Evolutionary conservation across 108 stramenopile genomes (phyloP), one percentile per base, ranked within the genome.

Genomic region (Cyclotella atomus): DNA sequence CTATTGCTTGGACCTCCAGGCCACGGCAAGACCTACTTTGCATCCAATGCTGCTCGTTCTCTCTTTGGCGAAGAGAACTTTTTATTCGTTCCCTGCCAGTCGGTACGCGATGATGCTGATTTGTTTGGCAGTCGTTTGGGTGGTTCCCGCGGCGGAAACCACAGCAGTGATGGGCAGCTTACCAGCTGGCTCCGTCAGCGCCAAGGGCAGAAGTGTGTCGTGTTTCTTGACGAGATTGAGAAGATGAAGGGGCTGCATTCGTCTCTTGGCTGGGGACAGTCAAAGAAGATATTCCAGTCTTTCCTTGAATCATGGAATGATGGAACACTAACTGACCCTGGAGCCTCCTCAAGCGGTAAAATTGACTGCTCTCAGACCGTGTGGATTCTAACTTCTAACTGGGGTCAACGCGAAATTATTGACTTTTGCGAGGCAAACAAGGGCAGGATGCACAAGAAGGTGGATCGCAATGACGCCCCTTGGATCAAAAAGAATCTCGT

Each of bases 141-240:
- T 12, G 56, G 56, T 30, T 28, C 56, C 28, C 56, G 56, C 12
- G 2, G 12, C 12, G 56, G 56, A 17, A 57, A n/a, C n/a, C n/a
- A 57, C n/a, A 57, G 56, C 56, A 57, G 56, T 30, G 56, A 57
- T 57, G 56, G 56, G 1, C 56, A 57, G 56, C 30, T 57, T 12
- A 57, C 56, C 4, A 29, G n/a, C 1, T 57, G 56, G 29, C 56
- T 57, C 12, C 56, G 56, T 15, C 56, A 57, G 14, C 28, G 56
- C 12, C 29, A 57, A 32, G n/a, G 10, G 28, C 29, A 57, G 20
- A 57, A 57, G 56, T 57, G 56, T 57, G n/a, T 57, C 12, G 56
- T 57, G 14, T 57, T 57, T 15, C 56, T 57, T 1, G 56, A 57
- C 32, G 56, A 57, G 29, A n/a, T 57, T 15, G 56, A 57, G 29